phyloP scores from a whole-genome alignment of 1,284 basidiomycete species.

The Gomphus bonarii region DNA sequence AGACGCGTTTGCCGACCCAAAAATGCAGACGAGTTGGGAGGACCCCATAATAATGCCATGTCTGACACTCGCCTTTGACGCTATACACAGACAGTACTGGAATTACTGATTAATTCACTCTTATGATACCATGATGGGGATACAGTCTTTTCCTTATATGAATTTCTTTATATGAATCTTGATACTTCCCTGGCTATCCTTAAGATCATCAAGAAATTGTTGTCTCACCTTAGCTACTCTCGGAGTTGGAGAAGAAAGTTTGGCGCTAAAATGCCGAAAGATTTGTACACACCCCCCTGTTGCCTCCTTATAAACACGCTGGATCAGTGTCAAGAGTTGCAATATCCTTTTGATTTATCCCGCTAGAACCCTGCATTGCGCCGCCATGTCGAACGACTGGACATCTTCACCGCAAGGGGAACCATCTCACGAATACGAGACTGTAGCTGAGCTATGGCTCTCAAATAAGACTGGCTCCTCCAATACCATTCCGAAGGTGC shows the following conservation, averaged over 20 bases:
- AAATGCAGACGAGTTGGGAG: not conserved
- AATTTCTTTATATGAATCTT: not conserved
- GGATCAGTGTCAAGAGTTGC: not conserved
- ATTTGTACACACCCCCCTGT: not conserved
- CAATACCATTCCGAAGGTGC: slow-evolving; percentile 45
- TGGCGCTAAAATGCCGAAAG: not conserved
- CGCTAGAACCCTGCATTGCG: not conserved
- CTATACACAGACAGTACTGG: not conserved
- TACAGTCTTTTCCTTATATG: not conserved
- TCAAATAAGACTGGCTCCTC: slow-evolving; percentile 39
- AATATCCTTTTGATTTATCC: not conserved
- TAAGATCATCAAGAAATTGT: not conserved
- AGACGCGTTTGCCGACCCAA: slow-evolving; percentile 1
- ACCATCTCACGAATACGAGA: slow-evolving; percentile 2
- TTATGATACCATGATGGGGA: not conserved
- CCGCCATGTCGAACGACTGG: slow-evolving; percentile 7
- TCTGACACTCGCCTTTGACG: slow-evolving; percentile 1
- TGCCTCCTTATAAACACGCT: not conserved
- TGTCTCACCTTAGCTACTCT: not conserved
- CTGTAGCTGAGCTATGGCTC: slow-evolving; percentile 45
- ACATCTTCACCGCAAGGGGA: not conserved
- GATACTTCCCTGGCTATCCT: too few relatives aligned
- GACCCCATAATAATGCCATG: slow-evolving; percentile 5
- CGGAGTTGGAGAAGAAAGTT: not conserved
- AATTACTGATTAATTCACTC: not conserved